phyloP scores from a whole-genome alignment of 208 protist genomes.

The Naegleria lovaniensis region DNA sequence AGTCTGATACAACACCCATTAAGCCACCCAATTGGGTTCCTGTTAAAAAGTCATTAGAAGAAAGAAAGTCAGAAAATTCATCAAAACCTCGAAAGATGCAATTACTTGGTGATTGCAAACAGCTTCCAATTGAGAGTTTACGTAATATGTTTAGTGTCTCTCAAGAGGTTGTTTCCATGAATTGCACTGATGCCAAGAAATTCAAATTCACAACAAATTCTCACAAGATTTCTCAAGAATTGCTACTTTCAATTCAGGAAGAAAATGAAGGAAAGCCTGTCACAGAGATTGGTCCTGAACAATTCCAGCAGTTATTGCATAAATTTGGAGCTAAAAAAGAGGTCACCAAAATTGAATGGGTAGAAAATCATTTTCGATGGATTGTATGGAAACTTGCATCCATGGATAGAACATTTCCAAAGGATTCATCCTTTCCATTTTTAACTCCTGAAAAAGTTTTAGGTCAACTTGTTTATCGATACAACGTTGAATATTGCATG shows the following conservation, averaged over 20 bases:
- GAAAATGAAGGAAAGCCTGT: background rate
- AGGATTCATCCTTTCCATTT: background rate
- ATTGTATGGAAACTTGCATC: conserved; percentile 17
- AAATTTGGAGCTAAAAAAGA: background rate
- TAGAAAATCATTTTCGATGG: conserved; percentile 18
- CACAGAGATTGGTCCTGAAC: background rate
- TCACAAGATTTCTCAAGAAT: background rate
- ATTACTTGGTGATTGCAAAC: background rate
- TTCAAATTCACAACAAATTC: background rate
- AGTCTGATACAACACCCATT: background rate
- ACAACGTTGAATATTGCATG: background rate
- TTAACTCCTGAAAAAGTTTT: conserved; percentile 8
- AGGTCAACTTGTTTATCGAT: background rate
- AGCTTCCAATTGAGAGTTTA: background rate
- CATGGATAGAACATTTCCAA: background rate
- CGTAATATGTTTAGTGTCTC: background rate
- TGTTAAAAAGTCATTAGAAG: background rate
- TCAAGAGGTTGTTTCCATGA: background rate
- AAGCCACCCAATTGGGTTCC: background rate
- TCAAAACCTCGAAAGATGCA: background rate
- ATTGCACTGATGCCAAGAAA: background rate
- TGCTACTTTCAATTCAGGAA: background rate
- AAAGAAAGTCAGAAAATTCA: background rate
- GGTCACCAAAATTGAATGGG: background rate
- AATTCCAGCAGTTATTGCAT: background rate